Percentiles rank a stretch among this genome's conserved stretches.
Conservation (phyloP, 1,139 yeast species). For the Hyphopichia burtonii region DNA sequence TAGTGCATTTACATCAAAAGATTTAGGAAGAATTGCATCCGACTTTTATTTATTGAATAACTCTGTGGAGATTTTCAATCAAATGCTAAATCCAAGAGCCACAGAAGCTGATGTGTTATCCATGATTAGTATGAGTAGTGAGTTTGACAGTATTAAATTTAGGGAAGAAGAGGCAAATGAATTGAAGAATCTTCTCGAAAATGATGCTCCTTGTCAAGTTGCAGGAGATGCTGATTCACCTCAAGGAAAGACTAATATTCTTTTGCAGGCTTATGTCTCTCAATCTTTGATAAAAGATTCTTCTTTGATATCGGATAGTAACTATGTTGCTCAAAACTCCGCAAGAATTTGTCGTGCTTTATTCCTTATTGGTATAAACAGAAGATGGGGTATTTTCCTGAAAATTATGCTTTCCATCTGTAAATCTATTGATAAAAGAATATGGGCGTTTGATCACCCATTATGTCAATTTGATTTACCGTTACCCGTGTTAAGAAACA, state of each 20-base stretch:
- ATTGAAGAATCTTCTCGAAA: slow-evolving; percentile 59
- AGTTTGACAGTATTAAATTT: slow-evolving; percentile 85
- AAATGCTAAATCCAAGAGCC: slow-evolving; percentile 78
- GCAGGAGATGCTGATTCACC: slow-evolving; percentile 76
- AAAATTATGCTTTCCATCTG: slow-evolving; percentile 75
- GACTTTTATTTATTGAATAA: slow-evolving; percentile 87
- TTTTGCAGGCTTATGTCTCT: slow-evolving; percentile 86
- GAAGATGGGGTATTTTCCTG: slow-evolving; percentile 87
- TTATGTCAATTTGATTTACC: slow-evolving; percentile 83
- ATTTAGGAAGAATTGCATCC: slow-evolving; percentile 90
- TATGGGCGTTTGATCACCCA: slow-evolving; percentile 94
- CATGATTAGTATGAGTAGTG: slow-evolving; percentile 89
- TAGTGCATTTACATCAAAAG: slow-evolving; percentile 78
- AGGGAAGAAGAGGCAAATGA: slow-evolving; percentile 87
- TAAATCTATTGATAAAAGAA: slow-evolving; percentile 76
- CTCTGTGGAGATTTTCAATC: slow-evolving; percentile 86
- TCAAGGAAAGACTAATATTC: slow-evolving; percentile 83
- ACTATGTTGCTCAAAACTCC: slow-evolving; percentile 93
- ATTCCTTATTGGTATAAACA: slow-evolving; percentile 77
- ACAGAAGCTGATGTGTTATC: slow-evolving; percentile 91
- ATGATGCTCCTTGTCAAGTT: slow-evolving; percentile 73
- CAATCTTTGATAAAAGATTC: slow-evolving; percentile 72
- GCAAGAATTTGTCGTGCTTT: slow-evolving; percentile 91
- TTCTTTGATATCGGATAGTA: slow-evolving; percentile 80
- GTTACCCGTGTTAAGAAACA: slow-evolving; percentile 57